Conservation (phyloP, 371 early-diverging fungal genomes). For the Saksenaea vasiformis region DNA sequence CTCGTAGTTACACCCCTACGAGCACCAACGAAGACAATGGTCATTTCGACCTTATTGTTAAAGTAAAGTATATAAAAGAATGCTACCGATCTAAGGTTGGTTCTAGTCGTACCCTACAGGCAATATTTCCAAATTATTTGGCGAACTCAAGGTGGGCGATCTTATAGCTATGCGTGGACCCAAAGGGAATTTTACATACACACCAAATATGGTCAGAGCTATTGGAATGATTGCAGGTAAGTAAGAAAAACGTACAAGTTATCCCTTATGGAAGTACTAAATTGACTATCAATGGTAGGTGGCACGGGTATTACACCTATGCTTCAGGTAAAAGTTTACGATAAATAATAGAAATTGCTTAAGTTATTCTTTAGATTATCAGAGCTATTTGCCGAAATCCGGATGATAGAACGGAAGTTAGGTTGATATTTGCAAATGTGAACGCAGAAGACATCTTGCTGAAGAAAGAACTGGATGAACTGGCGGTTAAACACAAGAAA, state of each 20-base stretch:
- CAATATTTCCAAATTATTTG: constrained; percentile 75
- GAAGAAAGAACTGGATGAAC: constrained; percentile 69
- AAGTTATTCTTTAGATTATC: constrained; percentile 49
- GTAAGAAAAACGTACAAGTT: constrained; percentile 13
- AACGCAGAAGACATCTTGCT: constrained; percentile 80
- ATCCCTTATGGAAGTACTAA: background rate
- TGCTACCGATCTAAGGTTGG: too few species aligned
- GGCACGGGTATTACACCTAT: background rate
- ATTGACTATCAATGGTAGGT: background rate
- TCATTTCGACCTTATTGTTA: constrained; percentile 87
- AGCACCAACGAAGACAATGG: constrained; percentile 76
- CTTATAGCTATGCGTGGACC: constrained; percentile 81
- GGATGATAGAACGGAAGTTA: constrained; percentile 63
- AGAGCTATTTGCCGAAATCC: constrained; percentile 74
- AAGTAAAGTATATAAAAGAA: constrained; percentile 68
- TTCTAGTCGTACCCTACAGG: constrained; percentile 74
- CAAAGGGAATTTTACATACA: constrained; percentile 86
- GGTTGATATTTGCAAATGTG: constrained; percentile 83
- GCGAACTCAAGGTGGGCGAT: constrained; percentile 73
- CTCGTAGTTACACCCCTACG: constrained; percentile 89
- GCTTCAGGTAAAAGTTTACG: constrained; percentile 26
- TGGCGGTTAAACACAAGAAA: constrained; percentile 70
- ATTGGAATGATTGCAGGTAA: constrained; percentile 92
- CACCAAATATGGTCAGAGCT: constrained; percentile 72
- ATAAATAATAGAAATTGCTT: background rate